Evolutionary conservation across 176 grass and related monocot genomes (phyloP), one percentile per base, ranked within the genome.

Genomic region (Bolboschoenus planiculmis): DNA sequence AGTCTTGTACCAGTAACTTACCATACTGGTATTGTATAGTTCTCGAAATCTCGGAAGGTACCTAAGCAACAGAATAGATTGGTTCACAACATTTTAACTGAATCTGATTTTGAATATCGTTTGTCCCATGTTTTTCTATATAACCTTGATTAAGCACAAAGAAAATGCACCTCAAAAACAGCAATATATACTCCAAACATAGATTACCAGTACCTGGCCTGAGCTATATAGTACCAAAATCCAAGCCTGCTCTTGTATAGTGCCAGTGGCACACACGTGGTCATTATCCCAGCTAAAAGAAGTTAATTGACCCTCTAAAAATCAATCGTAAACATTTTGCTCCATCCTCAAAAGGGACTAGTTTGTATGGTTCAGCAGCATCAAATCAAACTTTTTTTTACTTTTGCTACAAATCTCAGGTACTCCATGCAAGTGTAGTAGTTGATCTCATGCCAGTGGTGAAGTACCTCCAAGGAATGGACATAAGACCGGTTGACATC

Each of bases 341-440:
- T 40, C 64, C 27, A 2, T 27, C 21, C 40, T 44, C 9, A 46
- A 73, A 73, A 73, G 10, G 36, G n/a, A 46, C 9, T 73, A 9
- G 1, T 44, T 71, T 73, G 68, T 46, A 29, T 74, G 70, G 14
- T 66, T 27, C 70, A 72, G 37, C 9, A 72, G 10, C 23, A 75
- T 75, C 23, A 48, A 16, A 29, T 50, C n/a, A 46, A 50, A n/a
- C n/a, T n/a, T n/a, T n/a, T n/a, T 31, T 75, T 77, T 18, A 53
- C 65, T 70, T 42, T 37, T 42, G 35, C 18, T 53, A 10, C 26
- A 82, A 82, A 20, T 29, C 43, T 75, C 84, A 89, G 84, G 88
- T 89, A 34, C 88, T 89, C 4, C 88, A 89, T 56, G 70, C 88
- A 23, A 89, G 88, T 65, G 88, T 89, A 4, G 84, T 89, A 56